A percentile compares a stretch with the other conserved stretches of the same genome.
Conservation (phyloP, 495 filamentous ascomycete species). For the Xylaria nigripes region DNA sequence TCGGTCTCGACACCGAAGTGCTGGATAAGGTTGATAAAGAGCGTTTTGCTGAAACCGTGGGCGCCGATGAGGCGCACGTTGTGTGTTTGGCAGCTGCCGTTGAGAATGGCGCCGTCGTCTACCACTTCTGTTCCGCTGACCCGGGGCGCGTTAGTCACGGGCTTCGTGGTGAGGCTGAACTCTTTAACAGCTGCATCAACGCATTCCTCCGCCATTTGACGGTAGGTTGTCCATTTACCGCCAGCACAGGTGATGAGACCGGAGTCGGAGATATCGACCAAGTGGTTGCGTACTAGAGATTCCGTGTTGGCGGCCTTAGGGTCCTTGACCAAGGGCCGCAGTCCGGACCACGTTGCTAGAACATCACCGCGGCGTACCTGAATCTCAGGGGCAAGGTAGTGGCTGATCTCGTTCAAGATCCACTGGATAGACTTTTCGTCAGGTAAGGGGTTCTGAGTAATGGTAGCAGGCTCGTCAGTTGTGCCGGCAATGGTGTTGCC, state of each 20-base stretch:
- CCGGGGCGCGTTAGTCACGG: conserved; percentile 53
- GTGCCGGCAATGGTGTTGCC: conserved; percentile 98
- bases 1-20: conserved; percentile 94
- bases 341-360: conserved; percentile 91
- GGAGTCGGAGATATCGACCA: conserved; percentile 77
- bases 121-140: conserved; percentile 71
- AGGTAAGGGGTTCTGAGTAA: conserved; percentile 76
- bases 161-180: conserved; percentile 61
- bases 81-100: conserved; percentile 88
- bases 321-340: conserved; percentile 88
- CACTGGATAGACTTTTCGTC: conserved; percentile 92
- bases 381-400: conserved; percentile 88
- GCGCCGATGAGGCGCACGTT: conserved; percentile 83
- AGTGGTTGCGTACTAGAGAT: conserved; percentile 90
- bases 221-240: conserved; percentile 98
- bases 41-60: conserved; percentile 87
- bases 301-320: conserved; percentile 90
- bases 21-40: conserved; percentile 98
- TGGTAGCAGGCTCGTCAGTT: conserved; percentile 78
- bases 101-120: conserved; percentile 65
- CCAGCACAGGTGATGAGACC: conserved; percentile 93
- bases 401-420: conserved; percentile 86
- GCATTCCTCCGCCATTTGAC: conserved; percentile 96
- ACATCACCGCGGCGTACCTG: conserved; percentile 91
- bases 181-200: conserved; percentile 80